Evolutionary conservation across 768 basidiomycete species (phyloP), one percentile per base, ranked within the genome.

Genomic region (Zangia roseola): DNA sequence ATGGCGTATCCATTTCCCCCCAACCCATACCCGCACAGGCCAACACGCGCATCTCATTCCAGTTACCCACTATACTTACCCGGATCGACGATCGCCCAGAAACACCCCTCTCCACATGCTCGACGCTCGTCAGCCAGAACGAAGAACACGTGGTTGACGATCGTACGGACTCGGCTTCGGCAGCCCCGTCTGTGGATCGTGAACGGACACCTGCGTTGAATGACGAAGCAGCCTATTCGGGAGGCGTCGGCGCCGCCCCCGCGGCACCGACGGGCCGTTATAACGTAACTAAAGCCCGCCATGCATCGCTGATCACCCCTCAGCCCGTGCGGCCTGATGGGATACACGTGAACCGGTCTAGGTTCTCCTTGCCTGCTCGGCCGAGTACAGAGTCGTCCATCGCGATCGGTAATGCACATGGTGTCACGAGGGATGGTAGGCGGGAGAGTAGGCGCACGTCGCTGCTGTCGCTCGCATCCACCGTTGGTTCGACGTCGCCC

Each of bases 361-460:
- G 30, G 30, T 50, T 55, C 40, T 66, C 64, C 1, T 35, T 65
- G 13, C 58, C 65, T 17, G 36, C 28, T 10, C 13, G 12, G 14
- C 38, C 30, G 13, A 31, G 13, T 10, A 31, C 30, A 14, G 3
- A 31, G 30, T 6, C 26, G 9, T 10, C 26, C 26, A 5, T 6
- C 9, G 26, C 5, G 9, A n/a, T n/a, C n/a, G n/a, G 30, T 21
- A 5, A 45, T 14, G 2, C 17, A 13, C 24, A 46, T 8, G 34
- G 5, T 20, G 14, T 16, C 38, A 23, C 31, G 14, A 30, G 17
- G 21, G n/a, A 23, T 12, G 12, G 40, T 17, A 43, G n/a, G 28
- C 35, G 26, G 13, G 42, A 42, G 34, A 50, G 37, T 38, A 56
- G 41, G 21, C 54, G 50, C 1, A 3, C 21, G 2, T 56, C 52